Base-by-base conservation (phyloP, 352 stramenopile species). In the Globisporangium takayamanum region DNA sequence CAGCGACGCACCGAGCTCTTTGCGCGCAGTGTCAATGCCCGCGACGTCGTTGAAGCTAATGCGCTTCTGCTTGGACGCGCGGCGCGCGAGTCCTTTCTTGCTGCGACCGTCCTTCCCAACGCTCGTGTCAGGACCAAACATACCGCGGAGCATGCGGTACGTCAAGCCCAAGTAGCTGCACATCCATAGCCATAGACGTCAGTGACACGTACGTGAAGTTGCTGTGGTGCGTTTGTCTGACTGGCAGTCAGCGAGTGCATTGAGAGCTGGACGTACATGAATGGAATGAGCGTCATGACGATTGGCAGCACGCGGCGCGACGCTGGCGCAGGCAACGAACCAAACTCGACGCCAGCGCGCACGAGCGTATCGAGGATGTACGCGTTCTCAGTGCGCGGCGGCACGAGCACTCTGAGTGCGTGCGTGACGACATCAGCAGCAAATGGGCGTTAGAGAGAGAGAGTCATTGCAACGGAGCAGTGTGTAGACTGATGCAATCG, bases 11-110 rank as follows among this genome's bases (percentile, higher is more conserved):
- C 72, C 72, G 15, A 98, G 71, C 59, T 98, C 93, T 55, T 95
- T 74, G 41, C 96, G 96, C n/a, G 93, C 92, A n/a, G 65, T 75
- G 66, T 98, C 92, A 55, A 97, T 98, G 30, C 94, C 95, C 0
- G 92, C 94, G 14, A 98, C 89, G 54, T 98, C 94, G 36, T 96
- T 78, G 69, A 98, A 98, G 30, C 72, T 76, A 55, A 94, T 92
- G 39, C 69, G 72, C 37, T 78, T 63, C 26, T 68, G 42, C 0
- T 58, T 62, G 7, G 68, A 68, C 6, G 64, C 65, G 11, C 67
- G 56, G 28, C 74, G 69, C 39, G 72, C 50, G 6, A 73, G 68
- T 0, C 67, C 64, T 46, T 70, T 69, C 54, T 87, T 87, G 54
- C 76, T 74, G 22, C 64, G 76, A 20, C 76, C 82, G 57, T 92